phyloP scores from a whole-genome alignment of 257 asterid genomes.

The Asclepias syriaca region DNA sequence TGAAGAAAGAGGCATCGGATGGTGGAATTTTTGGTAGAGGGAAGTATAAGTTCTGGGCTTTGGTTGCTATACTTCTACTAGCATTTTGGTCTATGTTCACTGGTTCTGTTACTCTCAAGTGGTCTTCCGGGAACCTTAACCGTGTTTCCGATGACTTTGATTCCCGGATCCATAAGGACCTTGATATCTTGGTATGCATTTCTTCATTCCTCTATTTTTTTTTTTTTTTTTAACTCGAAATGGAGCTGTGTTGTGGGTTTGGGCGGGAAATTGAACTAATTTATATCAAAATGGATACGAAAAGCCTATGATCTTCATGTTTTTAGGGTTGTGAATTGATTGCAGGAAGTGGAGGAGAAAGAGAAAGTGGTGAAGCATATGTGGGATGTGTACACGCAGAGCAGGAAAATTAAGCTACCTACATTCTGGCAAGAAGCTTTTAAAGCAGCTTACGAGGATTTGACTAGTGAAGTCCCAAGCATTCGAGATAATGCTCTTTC shows the following conservation, averaged over 20 bases:
- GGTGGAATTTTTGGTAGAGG: slow-evolving; percentile 67
- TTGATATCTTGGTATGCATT: slow-evolving; percentile 72
- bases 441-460: slow-evolving; percentile 85
- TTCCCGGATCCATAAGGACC: slow-evolving; percentile 50
- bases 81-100: slow-evolving; percentile 97
- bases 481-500: slow-evolving; percentile 53
- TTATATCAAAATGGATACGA: not conserved
- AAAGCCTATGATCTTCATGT: not conserved
- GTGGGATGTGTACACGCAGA: slow-evolving; percentile 89
- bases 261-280: not conserved
- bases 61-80: slow-evolving; percentile 62
- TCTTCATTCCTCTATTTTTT: not conserved
- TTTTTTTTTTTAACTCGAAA: not conserved
- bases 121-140: slow-evolving; percentile 62
- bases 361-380: slow-evolving; percentile 78
- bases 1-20: slow-evolving; percentile 51
- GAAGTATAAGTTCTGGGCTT: slow-evolving; percentile 85
- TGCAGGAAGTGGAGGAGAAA: slow-evolving; percentile 84
- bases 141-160: slow-evolving; percentile 45
- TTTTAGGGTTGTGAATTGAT: not conserved
- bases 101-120: slow-evolving; percentile 77
- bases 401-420: slow-evolving; percentile 45
- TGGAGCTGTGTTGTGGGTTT: not conserved
- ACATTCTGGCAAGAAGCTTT: slow-evolving; percentile 90
- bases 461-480: slow-evolving; percentile 54